A percentile compares a stretch with the other conserved stretches of the same genome.
phyloP scores from a whole-genome alignment of 2,329 filamentous ascomycete genomes.

The Aspergillus clavatus region DNA sequence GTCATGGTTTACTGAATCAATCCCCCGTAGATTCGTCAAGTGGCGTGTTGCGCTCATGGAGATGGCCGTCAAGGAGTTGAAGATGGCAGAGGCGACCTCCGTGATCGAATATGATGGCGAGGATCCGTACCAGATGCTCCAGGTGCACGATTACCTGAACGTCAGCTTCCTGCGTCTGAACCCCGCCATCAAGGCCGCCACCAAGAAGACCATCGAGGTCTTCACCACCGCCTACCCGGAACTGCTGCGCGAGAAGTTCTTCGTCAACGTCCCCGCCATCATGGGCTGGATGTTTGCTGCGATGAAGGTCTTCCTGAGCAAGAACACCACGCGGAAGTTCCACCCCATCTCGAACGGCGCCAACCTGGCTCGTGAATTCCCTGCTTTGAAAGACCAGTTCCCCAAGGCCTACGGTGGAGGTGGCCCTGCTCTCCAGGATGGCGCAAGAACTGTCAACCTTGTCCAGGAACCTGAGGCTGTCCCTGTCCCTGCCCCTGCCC shows the following conservation, averaged over 20 bases:
- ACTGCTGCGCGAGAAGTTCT: conserved; percentile 85
- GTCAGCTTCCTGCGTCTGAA: conserved; percentile 84
- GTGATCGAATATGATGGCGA: conserved; percentile 57
- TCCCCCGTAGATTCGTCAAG: conserved; percentile 70
- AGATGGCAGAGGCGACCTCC: conserved; percentile 64
- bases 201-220: conserved; percentile 72
- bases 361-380: conserved; percentile 59
- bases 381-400: conserved; percentile 57
- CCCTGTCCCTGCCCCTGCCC: conserved; percentile 13
- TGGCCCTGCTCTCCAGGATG: conserved; percentile 48
- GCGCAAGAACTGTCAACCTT: conserved; percentile 28
- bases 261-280: conserved; percentile 84
- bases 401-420: conserved; percentile 77
- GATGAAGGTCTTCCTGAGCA: conserved; percentile 69
- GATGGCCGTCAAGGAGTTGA: conserved; percentile 68
- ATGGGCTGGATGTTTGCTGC: conserved; percentile 83
- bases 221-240: conserved; percentile 85
- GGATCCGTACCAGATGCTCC: conserved; percentile 85
- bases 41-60: conserved; percentile 94
- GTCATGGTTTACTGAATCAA: no score
- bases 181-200: conserved; percentile 68
- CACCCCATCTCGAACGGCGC: conserved; percentile 71
- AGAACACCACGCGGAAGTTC: conserved; percentile 73
- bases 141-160: conserved; percentile 88
- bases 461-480: conserved; percentile 23